Percentiles rank a stretch among this genome's conserved stretches.
Conservation (phyloP, 345 rosid genomes). For the Corchorus capsularis region DNA sequence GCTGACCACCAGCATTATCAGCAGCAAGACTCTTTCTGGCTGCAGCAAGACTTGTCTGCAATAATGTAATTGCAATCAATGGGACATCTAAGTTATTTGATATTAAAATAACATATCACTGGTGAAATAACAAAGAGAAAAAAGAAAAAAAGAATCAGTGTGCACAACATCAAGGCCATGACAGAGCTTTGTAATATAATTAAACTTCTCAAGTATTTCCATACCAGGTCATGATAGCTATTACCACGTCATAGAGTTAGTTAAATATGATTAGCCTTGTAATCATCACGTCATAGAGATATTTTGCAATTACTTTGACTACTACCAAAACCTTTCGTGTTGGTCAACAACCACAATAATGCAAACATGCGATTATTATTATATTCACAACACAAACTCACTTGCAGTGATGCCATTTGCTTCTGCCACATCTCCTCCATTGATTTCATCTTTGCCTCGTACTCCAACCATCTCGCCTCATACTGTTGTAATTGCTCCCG, state of each 20-base stretch:
- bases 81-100: background rate
- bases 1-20: slow-evolving; percentile 51
- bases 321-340: slow-evolving; percentile 6
- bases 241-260: background rate
- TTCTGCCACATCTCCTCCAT: slow-evolving; percentile 97
- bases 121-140: background rate
- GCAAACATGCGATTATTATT: background rate
- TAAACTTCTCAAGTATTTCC: background rate
- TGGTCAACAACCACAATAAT: background rate
- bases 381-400: slow-evolving; percentile 28
- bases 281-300: background rate
- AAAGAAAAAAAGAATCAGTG: background rate
- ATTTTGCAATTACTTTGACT: background rate
- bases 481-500: slow-evolving; percentile 70
- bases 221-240: background rate
- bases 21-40: slow-evolving; percentile 71
- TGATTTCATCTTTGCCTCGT: slow-evolving; percentile 84
- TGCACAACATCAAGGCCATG: background rate
- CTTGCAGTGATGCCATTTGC: slow-evolving; percentile 91
- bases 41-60: slow-evolving; percentile 77
- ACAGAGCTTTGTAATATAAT: background rate
- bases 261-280: background rate
- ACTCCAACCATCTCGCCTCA: slow-evolving; percentile 75
- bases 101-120: background rate
- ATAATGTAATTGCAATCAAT: slow-evolving; percentile 5